Evolutionary conservation across 2,329 filamentous ascomycete genomes (phyloP).

Genomic region (Corinectria fuckeliana): DNA sequence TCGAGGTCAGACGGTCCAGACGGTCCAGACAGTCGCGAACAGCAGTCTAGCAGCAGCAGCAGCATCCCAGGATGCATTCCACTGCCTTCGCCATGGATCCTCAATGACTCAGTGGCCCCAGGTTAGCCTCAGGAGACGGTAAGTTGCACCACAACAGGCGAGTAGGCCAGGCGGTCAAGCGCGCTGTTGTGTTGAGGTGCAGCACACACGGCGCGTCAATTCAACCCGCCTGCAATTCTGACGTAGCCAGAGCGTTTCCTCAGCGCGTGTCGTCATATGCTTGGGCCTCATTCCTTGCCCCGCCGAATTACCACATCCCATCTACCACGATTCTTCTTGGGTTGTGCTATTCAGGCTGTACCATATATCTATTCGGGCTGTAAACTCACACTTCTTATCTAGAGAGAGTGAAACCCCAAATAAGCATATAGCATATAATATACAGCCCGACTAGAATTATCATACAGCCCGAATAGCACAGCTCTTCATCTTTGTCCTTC

Average conservation of each 20-base stretch:
- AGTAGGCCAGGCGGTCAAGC: slow-evolving; percentile 20
- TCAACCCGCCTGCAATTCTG: slow-evolving; percentile 7
- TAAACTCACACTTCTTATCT: too few species aligned
- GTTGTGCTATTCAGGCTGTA: too few species aligned
- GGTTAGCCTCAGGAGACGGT: slow-evolving; percentile 18
- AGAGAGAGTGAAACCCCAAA: too few species aligned
- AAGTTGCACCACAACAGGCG: slow-evolving; percentile 11
- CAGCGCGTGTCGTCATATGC: slow-evolving; percentile 19
- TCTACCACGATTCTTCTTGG: neutral
- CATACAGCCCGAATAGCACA: too few species aligned
- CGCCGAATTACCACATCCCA: neutral
- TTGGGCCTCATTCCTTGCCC: slow-evolving; percentile 11
- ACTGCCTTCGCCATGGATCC: neutral
- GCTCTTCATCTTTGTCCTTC: too few species aligned
- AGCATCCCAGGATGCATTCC: slow-evolving; percentile 2
- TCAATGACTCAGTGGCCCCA: slow-evolving; percentile 13
- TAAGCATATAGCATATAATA: too few species aligned
- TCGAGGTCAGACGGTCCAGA: neutral
- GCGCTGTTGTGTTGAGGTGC: too few species aligned
- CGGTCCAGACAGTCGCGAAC: slow-evolving; percentile 8
- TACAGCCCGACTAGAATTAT: too few species aligned
- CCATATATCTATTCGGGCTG: too few species aligned
- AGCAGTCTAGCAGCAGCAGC: slow-evolving; percentile 4
- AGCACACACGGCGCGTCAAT: slow-evolving; percentile 10
- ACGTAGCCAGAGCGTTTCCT: slow-evolving; percentile 11